A percentile compares a stretch with the other conserved stretches of the same genome.
These are phyloP conservation scores for Vitellaria paradoxa DNA, from an alignment of 179 eudicot species.

Conservation along the genomic window DNA sequence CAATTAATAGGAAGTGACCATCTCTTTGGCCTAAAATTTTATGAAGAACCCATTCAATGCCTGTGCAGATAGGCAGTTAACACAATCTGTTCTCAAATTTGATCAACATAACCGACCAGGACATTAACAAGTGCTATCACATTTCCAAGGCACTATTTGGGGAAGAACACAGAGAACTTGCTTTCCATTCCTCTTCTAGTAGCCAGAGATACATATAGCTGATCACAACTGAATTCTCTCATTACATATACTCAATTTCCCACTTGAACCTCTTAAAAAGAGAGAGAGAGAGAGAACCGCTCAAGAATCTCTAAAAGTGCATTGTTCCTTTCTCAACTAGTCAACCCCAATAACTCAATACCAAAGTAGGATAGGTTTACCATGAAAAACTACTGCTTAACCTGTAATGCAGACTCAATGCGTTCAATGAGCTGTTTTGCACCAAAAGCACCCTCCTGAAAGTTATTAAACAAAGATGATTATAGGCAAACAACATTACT, in stretches of 20 bases:
- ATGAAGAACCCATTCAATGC: background rate
- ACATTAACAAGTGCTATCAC: background rate
- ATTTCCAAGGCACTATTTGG: background rate
- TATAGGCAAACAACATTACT: background rate
- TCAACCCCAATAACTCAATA: background rate
- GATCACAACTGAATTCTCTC: background rate
- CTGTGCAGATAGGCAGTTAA: background rate
- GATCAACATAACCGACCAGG: background rate
- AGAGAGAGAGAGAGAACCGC: conserved; percentile 15
- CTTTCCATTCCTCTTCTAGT: background rate
- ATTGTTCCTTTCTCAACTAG: background rate
- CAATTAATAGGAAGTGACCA: background rate
- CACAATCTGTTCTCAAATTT: background rate
- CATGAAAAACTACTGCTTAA: conserved; percentile 31
- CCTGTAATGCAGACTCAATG: conserved; percentile 60
- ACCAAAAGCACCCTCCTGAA: conserved; percentile 87
- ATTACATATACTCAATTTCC: background rate
- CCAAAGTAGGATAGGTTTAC: background rate
- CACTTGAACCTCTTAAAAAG: conserved; percentile 12
- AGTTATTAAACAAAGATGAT: background rate
- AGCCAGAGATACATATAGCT: background rate
- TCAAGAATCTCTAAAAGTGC: background rate
- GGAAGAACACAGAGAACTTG: background rate
- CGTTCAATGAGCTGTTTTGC: conserved; percentile 71
- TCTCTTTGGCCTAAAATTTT: no score